Conservation (phyloP, 495 filamentous ascomycete genomes). For the Aspergillus avenaceus region DNA sequence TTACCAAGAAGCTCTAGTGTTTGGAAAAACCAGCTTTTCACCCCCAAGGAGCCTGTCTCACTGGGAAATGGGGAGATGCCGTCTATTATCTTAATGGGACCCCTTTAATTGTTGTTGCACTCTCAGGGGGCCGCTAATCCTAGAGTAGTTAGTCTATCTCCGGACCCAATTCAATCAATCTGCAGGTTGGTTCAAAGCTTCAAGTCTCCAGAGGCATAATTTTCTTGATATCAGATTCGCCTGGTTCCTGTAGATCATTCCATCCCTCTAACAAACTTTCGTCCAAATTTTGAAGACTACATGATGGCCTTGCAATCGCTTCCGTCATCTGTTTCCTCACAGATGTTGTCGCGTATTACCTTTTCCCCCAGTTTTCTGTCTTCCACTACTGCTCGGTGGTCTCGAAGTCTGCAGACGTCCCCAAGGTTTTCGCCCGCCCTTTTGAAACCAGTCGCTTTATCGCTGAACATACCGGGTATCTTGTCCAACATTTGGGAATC, state of each 20-base stretch:
- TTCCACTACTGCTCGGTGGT: slow-evolving; percentile 12
- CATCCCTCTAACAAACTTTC: neutral
- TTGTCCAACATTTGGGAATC: slow-evolving; percentile 85
- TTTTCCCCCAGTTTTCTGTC: slow-evolving; percentile 9
- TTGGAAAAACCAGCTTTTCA: slow-evolving; percentile 6
- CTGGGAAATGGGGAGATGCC: slow-evolving; percentile 17
- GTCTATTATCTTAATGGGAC: slow-evolving; percentile 15
- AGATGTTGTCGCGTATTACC: slow-evolving; percentile 8
- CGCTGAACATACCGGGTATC: slow-evolving; percentile 50
- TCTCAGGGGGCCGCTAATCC: slow-evolving; percentile 40
- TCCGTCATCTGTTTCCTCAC: slow-evolving; percentile 12
- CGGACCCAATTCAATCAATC: slow-evolving; percentile 21
- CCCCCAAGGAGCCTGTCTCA: slow-evolving; percentile 4
- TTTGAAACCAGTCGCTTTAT: slow-evolving; percentile 20
- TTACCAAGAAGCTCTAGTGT: slow-evolving; percentile 1
- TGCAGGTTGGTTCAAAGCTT: slow-evolving; percentile 18
- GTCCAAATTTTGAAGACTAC: neutral
- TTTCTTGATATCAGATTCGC: neutral
- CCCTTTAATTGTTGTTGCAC: slow-evolving; percentile 42
- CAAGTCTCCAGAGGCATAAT: slow-evolving; percentile 7
- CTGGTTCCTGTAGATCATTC: neutral
- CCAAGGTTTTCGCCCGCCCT: slow-evolving; percentile 18
- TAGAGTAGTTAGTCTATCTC: slow-evolving; percentile 28
- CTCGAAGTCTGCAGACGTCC: slow-evolving; percentile 10
- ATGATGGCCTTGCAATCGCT: slow-evolving; percentile 18